Evolutionary conservation across 768 basidiomycete species (phyloP).

Genomic region (Lactifluus hygrophoroides): DNA sequence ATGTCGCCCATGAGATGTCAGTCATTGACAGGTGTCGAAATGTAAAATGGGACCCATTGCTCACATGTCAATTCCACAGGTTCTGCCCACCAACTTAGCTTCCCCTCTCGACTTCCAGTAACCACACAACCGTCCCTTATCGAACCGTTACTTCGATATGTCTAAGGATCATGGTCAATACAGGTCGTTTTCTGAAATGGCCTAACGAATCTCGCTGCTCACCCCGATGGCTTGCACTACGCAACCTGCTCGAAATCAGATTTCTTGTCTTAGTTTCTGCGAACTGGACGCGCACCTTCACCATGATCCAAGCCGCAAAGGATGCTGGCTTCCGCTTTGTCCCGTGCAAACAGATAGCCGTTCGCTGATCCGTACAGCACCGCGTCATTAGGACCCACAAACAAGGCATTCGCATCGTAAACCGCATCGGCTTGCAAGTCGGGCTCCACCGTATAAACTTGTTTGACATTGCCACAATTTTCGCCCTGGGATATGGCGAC

Average conservation of each 20-base stretch:
- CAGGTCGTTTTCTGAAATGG: too few relatives aligned
- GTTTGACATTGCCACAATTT: slow-evolving; percentile 44
- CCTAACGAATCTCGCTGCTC: not conserved
- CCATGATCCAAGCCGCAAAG: slow-evolving; percentile 55
- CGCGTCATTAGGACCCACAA: slow-evolving; percentile 42
- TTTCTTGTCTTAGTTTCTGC: not conserved
- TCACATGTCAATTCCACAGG: slow-evolving; percentile 8
- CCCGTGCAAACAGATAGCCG: slow-evolving; percentile 54
- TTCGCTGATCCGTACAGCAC: slow-evolving; percentile 51
- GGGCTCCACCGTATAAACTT: slow-evolving; percentile 40
- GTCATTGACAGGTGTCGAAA: not conserved
- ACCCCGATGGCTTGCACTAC: slow-evolving; percentile 17
- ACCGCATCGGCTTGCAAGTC: slow-evolving; percentile 26
- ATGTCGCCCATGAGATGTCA: not conserved
- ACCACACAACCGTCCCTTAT: slow-evolving; percentile 6
- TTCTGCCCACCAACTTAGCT: slow-evolving; percentile 19
- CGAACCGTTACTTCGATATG: not conserved
- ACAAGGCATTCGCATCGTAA: slow-evolving; percentile 42
- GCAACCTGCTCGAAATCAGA: slow-evolving; percentile 9
- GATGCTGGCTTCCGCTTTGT: slow-evolving; percentile 42
- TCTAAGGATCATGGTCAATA: too few relatives aligned
- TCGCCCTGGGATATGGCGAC: slow-evolving; percentile 43
- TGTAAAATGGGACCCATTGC: not conserved
- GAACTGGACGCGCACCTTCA: slow-evolving; percentile 36
- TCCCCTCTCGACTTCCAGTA: slow-evolving; percentile 20